phyloP scores from a whole-genome alignment of 306 rosid species.

The Cicer chorassanicum region DNA sequence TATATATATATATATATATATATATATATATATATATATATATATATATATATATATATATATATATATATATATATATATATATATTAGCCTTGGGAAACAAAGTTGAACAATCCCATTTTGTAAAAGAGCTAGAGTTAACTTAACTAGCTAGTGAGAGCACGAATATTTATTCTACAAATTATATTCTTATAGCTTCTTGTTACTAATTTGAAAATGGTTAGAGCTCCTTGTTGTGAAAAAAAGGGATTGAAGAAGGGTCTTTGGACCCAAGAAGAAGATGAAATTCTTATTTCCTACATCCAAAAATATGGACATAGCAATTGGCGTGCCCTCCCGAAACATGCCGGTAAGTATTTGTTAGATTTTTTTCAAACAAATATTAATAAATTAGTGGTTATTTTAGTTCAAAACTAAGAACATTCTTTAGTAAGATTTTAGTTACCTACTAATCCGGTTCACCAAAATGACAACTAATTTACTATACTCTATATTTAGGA shows the following conservation, averaged over 20 bases:
- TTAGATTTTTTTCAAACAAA: background rate
- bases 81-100: slow-evolving; percentile 35
- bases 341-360: slow-evolving; percentile 62
- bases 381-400: background rate
- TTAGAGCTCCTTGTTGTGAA: slow-evolving; percentile 87
- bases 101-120: slow-evolving; percentile 10
- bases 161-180: background rate
- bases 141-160: background rate
- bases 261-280: slow-evolving; percentile 82
- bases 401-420: no score
- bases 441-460: no score
- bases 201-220: slow-evolving; percentile 51
- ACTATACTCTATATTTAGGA: no score
- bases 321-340: slow-evolving; percentile 93
- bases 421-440: no score
- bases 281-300: slow-evolving; percentile 59
- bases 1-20: background rate
- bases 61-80: background rate
- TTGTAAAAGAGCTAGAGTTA: background rate
- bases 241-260: slow-evolving; percentile 83
- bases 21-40: slow-evolving; percentile 11
- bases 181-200: background rate
- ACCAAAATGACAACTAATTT: no score
- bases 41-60: slow-evolving; percentile 41
- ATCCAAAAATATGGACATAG: slow-evolving; percentile 65